Evolutionary conservation across 2,329 filamentous ascomycete genomes (phyloP).

Genomic region (Scleromitrula shiraiana): DNA sequence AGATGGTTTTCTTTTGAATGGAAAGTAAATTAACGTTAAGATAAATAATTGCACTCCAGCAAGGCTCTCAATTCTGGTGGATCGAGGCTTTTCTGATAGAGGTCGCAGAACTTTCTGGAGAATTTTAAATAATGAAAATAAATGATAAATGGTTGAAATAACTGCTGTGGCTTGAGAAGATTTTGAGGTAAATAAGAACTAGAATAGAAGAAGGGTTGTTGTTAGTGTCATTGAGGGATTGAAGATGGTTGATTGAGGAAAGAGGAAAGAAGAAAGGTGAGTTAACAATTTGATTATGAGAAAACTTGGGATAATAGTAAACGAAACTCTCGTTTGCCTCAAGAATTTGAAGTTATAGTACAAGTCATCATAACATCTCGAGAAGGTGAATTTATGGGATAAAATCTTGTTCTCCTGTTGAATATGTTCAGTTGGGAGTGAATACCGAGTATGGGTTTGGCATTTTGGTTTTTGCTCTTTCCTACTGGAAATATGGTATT

Average conservation of each 20-base stretch:
- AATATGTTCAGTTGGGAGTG: no score
- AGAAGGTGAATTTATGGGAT: not conserved
- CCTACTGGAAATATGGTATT: no score
- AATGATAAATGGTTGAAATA: not conserved
- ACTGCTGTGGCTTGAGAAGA: not conserved
- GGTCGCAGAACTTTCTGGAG: not conserved
- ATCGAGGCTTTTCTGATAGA: not conserved
- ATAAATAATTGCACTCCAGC: no score
- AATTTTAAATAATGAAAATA: not conserved
- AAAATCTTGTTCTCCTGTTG: no score
- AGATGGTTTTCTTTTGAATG: not conserved
- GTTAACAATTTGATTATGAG: not conserved
- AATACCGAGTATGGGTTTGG: no score
- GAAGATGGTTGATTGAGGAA: not conserved
- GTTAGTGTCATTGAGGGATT: not conserved
- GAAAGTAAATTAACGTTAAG: not conserved
- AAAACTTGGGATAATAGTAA: no score
- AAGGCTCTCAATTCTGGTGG: not conserved
- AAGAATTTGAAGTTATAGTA: not conserved
- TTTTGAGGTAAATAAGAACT: not conserved
- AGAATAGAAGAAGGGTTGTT: not conserved
- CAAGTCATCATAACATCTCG: not conserved
- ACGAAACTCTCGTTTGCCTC: no score
- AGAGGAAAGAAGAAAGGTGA: not conserved
- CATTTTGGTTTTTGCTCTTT: slow-evolving; percentile 1